Conservation (phyloP, 345 rosid species). For the Salix purpurea region DNA sequence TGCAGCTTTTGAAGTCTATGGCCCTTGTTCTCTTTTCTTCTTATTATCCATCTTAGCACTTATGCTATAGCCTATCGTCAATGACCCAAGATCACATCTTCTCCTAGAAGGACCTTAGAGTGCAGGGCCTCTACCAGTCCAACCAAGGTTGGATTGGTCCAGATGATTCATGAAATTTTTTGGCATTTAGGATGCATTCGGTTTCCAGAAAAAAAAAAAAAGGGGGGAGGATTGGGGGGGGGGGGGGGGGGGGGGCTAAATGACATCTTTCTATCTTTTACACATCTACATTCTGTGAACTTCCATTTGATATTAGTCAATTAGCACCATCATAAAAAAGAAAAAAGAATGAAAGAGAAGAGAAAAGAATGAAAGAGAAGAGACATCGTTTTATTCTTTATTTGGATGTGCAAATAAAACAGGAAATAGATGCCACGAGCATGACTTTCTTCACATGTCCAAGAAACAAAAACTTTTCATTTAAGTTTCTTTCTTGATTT, state of each 20-base stretch:
- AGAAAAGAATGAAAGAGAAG: neutral
- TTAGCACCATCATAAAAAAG: neutral
- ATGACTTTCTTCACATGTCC: neutral
- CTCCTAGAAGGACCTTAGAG: no score
- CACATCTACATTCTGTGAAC: neutral
- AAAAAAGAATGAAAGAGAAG: neutral
- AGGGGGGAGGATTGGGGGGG: neutral
- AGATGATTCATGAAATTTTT: no score
- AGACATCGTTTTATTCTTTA: neutral
- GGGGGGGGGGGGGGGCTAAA: no score
- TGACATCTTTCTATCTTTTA: neutral
- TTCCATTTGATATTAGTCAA: neutral
- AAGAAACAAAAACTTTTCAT: neutral
- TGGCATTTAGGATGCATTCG: neutral
- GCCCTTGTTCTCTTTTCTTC: no score
- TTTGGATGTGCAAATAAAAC: neutral
- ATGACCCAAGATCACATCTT: no score
- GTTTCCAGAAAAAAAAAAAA: neutral
- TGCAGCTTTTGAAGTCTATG: no score
- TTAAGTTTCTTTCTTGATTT: neutral
- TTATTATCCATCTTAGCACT: no score
- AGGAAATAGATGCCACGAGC: neutral
- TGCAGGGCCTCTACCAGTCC: neutral
- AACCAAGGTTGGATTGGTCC: no score
- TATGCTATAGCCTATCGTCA: no score